These are phyloP conservation scores for Agaricus sinodeliciosus DNA, from an alignment of 768 basidiomycete genomes.

Conservation along the genomic window DNA sequence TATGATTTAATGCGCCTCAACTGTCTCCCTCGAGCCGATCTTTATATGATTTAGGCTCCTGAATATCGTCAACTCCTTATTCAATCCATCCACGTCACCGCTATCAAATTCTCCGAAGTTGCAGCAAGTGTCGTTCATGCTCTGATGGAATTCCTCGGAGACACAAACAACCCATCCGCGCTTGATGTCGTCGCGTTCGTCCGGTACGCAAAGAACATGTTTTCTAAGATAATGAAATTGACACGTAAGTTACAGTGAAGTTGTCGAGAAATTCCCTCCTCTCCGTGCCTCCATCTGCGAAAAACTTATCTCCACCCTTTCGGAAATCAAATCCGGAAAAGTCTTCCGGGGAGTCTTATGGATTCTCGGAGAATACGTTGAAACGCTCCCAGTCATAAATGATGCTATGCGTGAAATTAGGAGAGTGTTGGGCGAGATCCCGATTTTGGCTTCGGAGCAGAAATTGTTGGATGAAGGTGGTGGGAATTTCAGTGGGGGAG, in stretches of 20 bases:
- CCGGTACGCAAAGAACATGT: constrained; percentile 24
- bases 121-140: constrained; percentile 94
- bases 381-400: constrained; percentile 59
- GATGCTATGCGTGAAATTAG: constrained; percentile 72
- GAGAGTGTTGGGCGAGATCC: constrained; percentile 91
- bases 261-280: constrained; percentile 94
- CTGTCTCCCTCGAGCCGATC: background rate
- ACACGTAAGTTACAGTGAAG: constrained; percentile 49
- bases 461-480: constrained; percentile 71
- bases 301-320: constrained; percentile 74
- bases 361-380: constrained; percentile 97
- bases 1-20: constrained; percentile 18
- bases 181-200: constrained; percentile 84
- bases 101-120: constrained; percentile 94
- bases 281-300: constrained; percentile 78
- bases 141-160: constrained; percentile 90
- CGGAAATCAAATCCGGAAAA: constrained; percentile 92
- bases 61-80: constrained; percentile 97
- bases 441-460: constrained; percentile 90
- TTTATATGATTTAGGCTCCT: constrained; percentile 51
- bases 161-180: constrained; percentile 91
- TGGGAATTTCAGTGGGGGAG: constrained; percentile 20
- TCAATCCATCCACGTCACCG: constrained; percentile 94
- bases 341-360: constrained; percentile 95
- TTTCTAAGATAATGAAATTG: background rate